A percentile compares a stretch with the other conserved stretches of the same genome.
phyloP scores from a whole-genome alignment of 805 yeast genomes.

The Metschnikowia cubensis region DNA sequence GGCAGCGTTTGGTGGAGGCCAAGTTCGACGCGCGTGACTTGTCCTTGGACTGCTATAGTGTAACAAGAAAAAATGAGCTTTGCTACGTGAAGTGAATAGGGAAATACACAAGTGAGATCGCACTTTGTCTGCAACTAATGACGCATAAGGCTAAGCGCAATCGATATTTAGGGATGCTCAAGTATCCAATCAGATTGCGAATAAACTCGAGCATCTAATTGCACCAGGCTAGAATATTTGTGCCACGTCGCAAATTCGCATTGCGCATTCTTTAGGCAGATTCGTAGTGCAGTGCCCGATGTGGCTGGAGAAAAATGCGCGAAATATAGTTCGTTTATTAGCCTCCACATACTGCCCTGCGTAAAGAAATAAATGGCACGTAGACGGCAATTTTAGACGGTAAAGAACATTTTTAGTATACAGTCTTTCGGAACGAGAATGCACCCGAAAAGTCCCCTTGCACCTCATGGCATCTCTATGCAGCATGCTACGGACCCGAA shows the following conservation, averaged over 20 bases:
- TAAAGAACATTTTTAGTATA: background rate
- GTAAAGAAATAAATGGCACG: background rate
- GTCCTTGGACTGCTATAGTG: no score
- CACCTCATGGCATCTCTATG: background rate
- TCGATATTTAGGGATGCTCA: background rate
- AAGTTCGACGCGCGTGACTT: no score
- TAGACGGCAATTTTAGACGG: conserved; percentile 2
- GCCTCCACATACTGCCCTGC: background rate
- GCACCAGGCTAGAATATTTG: background rate
- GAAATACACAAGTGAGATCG: background rate
- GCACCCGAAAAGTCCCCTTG: conserved; percentile 1
- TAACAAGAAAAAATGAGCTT: no score
- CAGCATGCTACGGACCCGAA: background rate
- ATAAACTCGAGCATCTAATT: background rate
- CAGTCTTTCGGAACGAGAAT: background rate
- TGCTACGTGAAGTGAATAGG: background rate
- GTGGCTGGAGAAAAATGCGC: background rate
- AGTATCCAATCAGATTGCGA: background rate
- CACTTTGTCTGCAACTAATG: background rate
- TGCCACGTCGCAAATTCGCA: background rate
- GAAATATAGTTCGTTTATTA: background rate
- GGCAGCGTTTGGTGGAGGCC: no score
- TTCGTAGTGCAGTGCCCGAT: background rate
- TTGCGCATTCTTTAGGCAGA: background rate
- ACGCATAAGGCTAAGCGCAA: background rate